These are phyloP conservation scores for Apophysomyces variabilis DNA, from an alignment of 371 early-diverging fungal genomes.

Conservation along the genomic window DNA sequence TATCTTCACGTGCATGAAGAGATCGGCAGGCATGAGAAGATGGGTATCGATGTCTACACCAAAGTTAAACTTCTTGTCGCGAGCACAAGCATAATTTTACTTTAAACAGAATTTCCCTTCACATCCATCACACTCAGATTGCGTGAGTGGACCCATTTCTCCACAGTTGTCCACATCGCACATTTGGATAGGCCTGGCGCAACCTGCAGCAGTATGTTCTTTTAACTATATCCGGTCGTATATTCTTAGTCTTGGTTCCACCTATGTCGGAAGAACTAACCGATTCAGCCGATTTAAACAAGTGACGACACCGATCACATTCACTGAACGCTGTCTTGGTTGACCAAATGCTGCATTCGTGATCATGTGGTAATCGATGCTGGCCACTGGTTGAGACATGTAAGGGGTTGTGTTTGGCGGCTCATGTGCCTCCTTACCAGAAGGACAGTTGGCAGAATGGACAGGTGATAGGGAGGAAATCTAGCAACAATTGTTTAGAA, in stretches of 20 bases:
- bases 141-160: slow-evolving; percentile 32
- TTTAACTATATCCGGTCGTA: slow-evolving; percentile 24
- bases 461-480: slow-evolving; percentile 42
- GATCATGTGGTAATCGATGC: slow-evolving; percentile 34
- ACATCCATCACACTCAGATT: slow-evolving; percentile 35
- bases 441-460: slow-evolving; percentile 33
- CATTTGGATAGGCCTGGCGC: slow-evolving; percentile 13
- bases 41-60: slow-evolving; percentile 35
- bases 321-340: slow-evolving; percentile 20
- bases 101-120: slow-evolving; percentile 31
- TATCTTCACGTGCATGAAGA: slow-evolving; percentile 23
- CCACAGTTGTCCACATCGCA: slow-evolving; percentile 30
- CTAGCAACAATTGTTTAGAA: slow-evolving; percentile 8
- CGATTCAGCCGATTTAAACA: slow-evolving; percentile 20
- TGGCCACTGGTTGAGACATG: slow-evolving; percentile 27
- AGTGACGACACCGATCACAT: slow-evolving; percentile 26
- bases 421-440: slow-evolving; percentile 14
- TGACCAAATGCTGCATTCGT: slow-evolving; percentile 26
- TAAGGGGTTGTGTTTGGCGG: neutral
- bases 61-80: neutral
- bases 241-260: neutral
- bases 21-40: slow-evolving; percentile 32
- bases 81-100: slow-evolving; percentile 14
- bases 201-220: slow-evolving; percentile 26
- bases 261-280: slow-evolving; percentile 14